Conservation (phyloP, 208 protist species). For the Balamuthia mandrillaris region DNA sequence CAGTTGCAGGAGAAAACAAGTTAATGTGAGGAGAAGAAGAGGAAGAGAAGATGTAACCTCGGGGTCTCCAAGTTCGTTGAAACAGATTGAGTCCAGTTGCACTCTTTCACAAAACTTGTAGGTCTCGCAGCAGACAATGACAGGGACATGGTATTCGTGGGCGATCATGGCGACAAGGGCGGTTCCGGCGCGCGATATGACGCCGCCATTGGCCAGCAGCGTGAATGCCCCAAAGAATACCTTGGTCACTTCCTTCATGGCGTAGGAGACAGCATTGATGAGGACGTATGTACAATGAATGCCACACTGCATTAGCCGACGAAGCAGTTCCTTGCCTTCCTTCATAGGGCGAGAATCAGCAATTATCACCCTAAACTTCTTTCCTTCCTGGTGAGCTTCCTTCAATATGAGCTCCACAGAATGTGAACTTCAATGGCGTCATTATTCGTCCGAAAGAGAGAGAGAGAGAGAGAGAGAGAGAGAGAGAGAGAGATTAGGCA, state of each 20-base stretch:
- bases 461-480: not conserved
- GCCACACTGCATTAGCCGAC: constrained; percentile 73
- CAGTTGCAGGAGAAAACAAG: not conserved
- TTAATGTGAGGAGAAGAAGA: not conserved
- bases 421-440: constrained; percentile 41
- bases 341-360: constrained; percentile 89
- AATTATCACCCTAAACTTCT: constrained; percentile 84
- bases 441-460: not conserved
- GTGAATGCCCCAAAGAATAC: constrained; percentile 90
- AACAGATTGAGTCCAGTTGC: constrained; percentile 90
- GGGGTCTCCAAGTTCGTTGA: constrained; percentile 85
- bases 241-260: constrained; percentile 85
- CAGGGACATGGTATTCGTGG: constrained; percentile 86
- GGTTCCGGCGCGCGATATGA: constrained; percentile 87
- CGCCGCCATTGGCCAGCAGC: constrained; percentile 89
- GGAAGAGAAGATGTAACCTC: not conserved
- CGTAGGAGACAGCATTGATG: constrained; percentile 86
- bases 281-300: constrained; percentile 89
- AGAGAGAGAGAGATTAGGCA: not conserved
- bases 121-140: constrained; percentile 94
- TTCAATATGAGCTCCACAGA: constrained; percentile 70
- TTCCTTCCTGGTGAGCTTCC: constrained; percentile 59
- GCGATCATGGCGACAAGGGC: constrained; percentile 87
- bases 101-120: constrained; percentile 96
- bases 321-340: constrained; percentile 76